Conservation (phyloP, 1,284 basidiomycete genomes). For the Ustilago vetiveriae region DNA sequence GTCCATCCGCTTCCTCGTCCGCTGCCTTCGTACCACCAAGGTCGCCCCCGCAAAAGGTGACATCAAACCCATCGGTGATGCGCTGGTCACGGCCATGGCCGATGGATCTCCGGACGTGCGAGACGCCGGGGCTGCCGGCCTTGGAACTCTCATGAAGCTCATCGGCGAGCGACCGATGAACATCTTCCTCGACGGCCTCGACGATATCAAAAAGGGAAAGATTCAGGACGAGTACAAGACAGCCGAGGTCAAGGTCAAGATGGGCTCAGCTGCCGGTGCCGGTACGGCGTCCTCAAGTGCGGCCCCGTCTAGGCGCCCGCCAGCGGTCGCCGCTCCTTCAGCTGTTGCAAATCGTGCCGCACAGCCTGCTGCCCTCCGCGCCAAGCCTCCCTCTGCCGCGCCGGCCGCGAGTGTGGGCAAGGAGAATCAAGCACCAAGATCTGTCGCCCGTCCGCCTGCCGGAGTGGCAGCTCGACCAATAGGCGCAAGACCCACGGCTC, state of each 20-base stretch:
- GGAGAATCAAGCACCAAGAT: constrained; percentile 40
- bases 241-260: constrained; percentile 57
- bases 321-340: constrained; percentile 16
- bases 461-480: constrained; percentile 15
- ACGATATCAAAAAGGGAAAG: constrained; percentile 89
- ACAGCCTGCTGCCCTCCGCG: constrained; percentile 20
- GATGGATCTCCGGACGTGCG: constrained; percentile 91
- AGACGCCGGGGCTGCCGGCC: constrained; percentile 84
- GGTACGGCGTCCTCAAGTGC: constrained; percentile 23
- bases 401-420: constrained; percentile 21
- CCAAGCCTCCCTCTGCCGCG: constrained; percentile 27
- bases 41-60: constrained; percentile 77
- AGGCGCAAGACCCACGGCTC: constrained; percentile 24
- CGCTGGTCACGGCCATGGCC: constrained; percentile 79
- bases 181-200: constrained; percentile 84
- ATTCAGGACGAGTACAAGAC: constrained; percentile 86
- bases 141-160: constrained; percentile 96
- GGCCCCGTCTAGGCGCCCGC: constrained; percentile 15
- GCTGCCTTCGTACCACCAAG: constrained; percentile 77
- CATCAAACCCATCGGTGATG: constrained; percentile 84
- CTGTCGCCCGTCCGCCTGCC: constrained; percentile 23
- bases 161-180: constrained; percentile 92
- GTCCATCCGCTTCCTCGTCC: constrained; percentile 84
- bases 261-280: constrained; percentile 28
- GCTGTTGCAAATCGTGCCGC: constrained; percentile 32